A percentile compares a stretch with the other conserved stretches of the same genome.
phyloP scores from a whole-genome alignment of 345 rosid species.

The Ceriops decandra region DNA sequence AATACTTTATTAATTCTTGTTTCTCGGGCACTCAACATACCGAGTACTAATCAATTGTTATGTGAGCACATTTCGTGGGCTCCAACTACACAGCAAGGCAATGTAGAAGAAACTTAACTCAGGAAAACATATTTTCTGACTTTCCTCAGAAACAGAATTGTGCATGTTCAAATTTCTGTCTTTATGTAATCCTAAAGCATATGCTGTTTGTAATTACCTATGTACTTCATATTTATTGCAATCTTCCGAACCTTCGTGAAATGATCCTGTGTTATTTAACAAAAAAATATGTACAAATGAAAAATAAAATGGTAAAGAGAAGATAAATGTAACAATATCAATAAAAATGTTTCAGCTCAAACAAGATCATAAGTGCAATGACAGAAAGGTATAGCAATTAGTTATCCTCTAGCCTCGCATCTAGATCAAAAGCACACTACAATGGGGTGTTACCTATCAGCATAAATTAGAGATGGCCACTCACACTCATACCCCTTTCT shows the following conservation, averaged over 20 bases:
- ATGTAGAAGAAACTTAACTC: neutral
- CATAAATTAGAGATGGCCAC: no score
- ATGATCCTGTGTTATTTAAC: conserved; percentile 53
- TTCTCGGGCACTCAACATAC: neutral
- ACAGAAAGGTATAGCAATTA: neutral
- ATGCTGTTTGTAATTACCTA: conserved; percentile 43
- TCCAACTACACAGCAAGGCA: neutral
- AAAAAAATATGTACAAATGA: conserved; percentile 6
- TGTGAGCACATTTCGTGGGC: neutral
- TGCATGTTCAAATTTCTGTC: neutral
- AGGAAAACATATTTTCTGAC: neutral
- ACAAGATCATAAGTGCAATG: conserved; percentile 2
- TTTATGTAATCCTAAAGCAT: neutral
- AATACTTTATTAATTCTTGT: neutral
- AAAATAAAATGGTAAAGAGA: conserved; percentile 1
- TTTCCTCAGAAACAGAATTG: neutral
- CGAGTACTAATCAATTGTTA: neutral
- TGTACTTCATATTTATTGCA: conserved; percentile 79
- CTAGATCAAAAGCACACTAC: no score
- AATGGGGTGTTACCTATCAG: no score
- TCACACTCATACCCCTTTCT: no score
- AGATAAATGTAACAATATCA: neutral
- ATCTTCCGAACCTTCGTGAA: conserved; percentile 60
- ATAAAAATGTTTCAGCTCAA: neutral
- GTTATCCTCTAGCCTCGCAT: neutral